Base-by-base conservation (phyloP, 495 filamentous ascomycete species). In the Umbilicaria muhlenbergii region DNA sequence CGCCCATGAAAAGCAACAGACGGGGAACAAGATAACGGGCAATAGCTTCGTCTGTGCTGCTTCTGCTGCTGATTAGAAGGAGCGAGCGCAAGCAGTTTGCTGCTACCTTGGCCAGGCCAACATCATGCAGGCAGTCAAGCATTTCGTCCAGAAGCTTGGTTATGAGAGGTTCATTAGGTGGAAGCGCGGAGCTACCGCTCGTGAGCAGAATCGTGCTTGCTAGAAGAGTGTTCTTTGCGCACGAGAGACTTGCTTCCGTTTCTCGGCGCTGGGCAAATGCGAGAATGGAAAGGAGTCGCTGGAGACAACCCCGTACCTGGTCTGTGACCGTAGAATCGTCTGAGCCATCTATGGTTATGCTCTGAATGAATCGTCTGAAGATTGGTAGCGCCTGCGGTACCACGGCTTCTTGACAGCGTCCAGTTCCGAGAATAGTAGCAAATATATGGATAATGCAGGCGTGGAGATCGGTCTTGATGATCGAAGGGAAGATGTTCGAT, bases 401-500 rank as follows among this genome's bases (percentile, higher is more conserved):
- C 34, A 95, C 83, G 16, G 83, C 71, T 12, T 79, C 73, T 62
- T 96, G 92, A 55, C 88, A 95, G 19, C 79, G 68, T 1, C 81
- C 77, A 0, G 86, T 94, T 12, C 81, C 81, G 5, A 99, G 78
- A 39, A 95, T 92, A 4, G 84, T 94, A 35, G 80, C 80, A 57
- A 96, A 96, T 18, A 96, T 93, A 61, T 99, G 89, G 32, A 96
- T 69, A 51, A 96, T 94, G 56, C 88, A 94, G 36, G 91, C 89
- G 58, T 99, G 86, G 10, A 99, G 73, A 58, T 99, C 91, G 39
- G 86, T 86, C 58, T 87, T 86, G 63, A 99, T 99, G 50, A 99
- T 84, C 0, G 83, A 78, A 0, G 91, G 91, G 63, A 99, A 99
- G 13, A 95, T 86, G 38, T 88, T 83, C 7, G 92, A 85, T 1